Percentiles rank a stretch among this genome's conserved stretches.
phyloP scores from a whole-genome alignment of 805 yeast species.

The Torulaspora delbrueckii region DNA sequence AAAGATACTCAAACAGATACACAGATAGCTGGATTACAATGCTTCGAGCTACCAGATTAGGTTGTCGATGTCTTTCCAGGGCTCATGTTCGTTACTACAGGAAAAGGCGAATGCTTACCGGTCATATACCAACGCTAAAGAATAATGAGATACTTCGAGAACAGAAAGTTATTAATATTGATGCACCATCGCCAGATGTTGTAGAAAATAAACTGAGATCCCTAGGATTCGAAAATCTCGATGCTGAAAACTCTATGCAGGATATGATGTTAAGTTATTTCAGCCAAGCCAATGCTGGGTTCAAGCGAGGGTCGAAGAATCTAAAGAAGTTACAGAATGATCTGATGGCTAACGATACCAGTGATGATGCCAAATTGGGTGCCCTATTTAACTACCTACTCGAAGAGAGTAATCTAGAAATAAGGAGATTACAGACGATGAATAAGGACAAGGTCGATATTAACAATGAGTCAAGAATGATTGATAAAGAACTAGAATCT shows the following conservation, averaged over 20 bases:
- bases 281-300: constrained; percentile 21
- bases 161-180: constrained; percentile 7
- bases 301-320: constrained; percentile 23
- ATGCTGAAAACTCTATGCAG: constrained; percentile 11
- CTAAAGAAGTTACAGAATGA: constrained; percentile 14
- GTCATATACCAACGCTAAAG: constrained; percentile 15
- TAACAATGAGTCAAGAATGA: constrained; percentile 5
- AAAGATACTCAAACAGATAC: not conserved
- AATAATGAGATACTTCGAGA: constrained; percentile 6
- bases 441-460: constrained; percentile 4
- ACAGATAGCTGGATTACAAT: not conserved
- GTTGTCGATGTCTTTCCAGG: constrained; percentile 2
- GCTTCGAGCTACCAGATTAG: constrained; percentile 2
- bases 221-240: constrained; percentile 17
- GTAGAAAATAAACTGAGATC: constrained; percentile 12
- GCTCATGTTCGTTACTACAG: constrained; percentile 14
- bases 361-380: constrained; percentile 10
- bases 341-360: constrained; percentile 3
- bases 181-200: constrained; percentile 9
- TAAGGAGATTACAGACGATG: constrained; percentile 16
- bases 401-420: constrained; percentile 25
- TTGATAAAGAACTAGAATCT: constrained; percentile 8
- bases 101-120: constrained; percentile 7
- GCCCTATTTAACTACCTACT: constrained; percentile 21
- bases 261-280: constrained; percentile 25